These are phyloP conservation scores for Limonium bicolor DNA, from an alignment of 148 eudicot genomes.

Conservation along the genomic window DNA sequence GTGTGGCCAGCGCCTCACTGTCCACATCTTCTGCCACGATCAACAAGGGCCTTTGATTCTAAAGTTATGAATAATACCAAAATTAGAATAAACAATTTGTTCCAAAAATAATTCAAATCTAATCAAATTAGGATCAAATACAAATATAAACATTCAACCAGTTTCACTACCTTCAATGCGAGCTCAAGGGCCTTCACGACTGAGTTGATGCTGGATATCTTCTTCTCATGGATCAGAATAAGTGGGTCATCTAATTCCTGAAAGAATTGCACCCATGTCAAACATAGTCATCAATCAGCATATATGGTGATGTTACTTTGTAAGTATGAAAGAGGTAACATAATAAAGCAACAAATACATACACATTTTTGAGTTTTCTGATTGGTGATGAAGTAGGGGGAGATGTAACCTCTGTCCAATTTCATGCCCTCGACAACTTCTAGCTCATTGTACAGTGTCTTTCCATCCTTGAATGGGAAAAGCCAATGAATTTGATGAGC, in stretches of 20 bases:
- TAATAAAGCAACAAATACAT: background rate
- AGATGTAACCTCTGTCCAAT: conserved; percentile 45
- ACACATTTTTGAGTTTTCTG: conserved; percentile 61
- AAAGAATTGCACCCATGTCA: background rate
- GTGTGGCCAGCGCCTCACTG: conserved; percentile 64
- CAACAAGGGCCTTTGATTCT: conserved; percentile 59
- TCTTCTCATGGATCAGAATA: conserved; percentile 52
- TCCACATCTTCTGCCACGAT: conserved; percentile 66
- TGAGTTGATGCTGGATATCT: conserved; percentile 43
- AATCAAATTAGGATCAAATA: too few species aligned
- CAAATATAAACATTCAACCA: too few species aligned
- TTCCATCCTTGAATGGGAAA: conserved; percentile 45
- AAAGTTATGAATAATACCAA: conserved; percentile 8
- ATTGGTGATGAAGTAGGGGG: conserved; percentile 46
- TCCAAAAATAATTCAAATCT: too few species aligned
- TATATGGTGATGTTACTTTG: background rate
- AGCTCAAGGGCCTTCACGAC: conserved; percentile 64
- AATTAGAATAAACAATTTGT: too few species aligned
- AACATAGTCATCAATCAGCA: background rate
- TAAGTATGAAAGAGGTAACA: background rate
- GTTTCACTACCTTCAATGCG: conserved; percentile 87
- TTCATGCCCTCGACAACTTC: conserved; percentile 66
- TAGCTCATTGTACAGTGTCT: conserved; percentile 46
- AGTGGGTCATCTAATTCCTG: conserved; percentile 65
- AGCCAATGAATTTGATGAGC: too few species aligned